Percentiles rank a stretch among this genome's conserved stretches.
These are phyloP conservation scores for Aeminium ludgeri DNA, from an alignment of 495 filamentous ascomycete species.

Conservation along the genomic window DNA sequence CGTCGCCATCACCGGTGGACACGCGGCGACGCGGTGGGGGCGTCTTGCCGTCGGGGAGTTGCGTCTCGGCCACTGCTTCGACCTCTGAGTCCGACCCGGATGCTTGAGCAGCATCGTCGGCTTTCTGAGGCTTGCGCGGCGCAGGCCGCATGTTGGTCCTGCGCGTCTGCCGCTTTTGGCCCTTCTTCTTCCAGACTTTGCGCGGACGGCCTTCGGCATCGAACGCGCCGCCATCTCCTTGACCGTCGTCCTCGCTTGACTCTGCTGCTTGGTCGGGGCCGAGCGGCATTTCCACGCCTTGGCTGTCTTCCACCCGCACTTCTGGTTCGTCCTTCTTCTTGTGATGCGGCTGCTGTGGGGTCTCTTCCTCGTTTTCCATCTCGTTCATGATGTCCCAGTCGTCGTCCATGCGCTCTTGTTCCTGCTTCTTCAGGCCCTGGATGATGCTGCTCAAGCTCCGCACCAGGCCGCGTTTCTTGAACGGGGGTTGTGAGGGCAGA, in stretches of 20 bases:
- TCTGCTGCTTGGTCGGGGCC: slow-evolving; percentile 45
- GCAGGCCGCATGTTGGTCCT: slow-evolving; percentile 41
- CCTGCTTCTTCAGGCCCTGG: slow-evolving; percentile 56
- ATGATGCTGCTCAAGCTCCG: slow-evolving; percentile 66
- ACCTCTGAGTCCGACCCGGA: slow-evolving; percentile 21
- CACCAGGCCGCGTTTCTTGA: slow-evolving; percentile 41
- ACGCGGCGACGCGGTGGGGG: not conserved
- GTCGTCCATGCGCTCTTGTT: slow-evolving; percentile 41
- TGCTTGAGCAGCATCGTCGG: slow-evolving; percentile 2
- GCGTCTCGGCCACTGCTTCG: slow-evolving; percentile 18
- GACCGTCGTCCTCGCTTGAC: slow-evolving; percentile 31
- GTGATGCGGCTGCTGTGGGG: slow-evolving; percentile 3
- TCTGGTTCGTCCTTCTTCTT: slow-evolving; percentile 11
- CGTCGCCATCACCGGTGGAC: slow-evolving; percentile 1
- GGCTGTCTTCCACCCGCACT: slow-evolving; percentile 46
- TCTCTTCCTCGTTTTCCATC: slow-evolving; percentile 43
- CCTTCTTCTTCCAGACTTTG: slow-evolving; percentile 75
- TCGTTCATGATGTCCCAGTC: slow-evolving; percentile 65
- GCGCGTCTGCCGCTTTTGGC: slow-evolving; percentile 73
- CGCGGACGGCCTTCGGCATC: slow-evolving; percentile 32
- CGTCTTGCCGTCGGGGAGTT: not conserved
- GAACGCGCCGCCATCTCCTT: slow-evolving; percentile 11
- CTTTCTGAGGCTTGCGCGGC: slow-evolving; percentile 16
- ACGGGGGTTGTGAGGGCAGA: slow-evolving; percentile 25
- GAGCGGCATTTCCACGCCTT: slow-evolving; percentile 33